These are phyloP conservation scores for Viola odorata DNA, from an alignment of 345 rosid species.

Conservation along the genomic window DNA sequence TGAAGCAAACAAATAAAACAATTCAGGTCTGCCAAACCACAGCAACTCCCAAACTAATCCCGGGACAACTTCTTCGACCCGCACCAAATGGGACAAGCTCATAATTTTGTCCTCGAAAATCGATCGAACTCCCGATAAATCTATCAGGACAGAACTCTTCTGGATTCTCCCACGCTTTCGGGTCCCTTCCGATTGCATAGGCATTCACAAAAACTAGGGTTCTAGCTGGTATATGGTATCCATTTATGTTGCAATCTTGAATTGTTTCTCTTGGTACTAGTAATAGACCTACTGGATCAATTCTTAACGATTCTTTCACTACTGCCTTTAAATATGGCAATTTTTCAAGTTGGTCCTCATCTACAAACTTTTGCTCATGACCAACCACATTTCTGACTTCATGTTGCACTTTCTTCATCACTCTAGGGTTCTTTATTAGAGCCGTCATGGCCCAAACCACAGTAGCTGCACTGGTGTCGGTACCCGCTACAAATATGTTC, in stretches of 20 bases:
- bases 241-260: not conserved
- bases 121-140: not conserved
- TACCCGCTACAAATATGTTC: slow-evolving; percentile 40
- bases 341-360: not conserved
- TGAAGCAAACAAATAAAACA: no score
- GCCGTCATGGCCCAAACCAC: slow-evolving; percentile 45
- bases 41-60: no score
- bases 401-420: slow-evolving; percentile 35
- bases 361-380: not conserved
- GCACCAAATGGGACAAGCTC: slow-evolving; percentile 1
- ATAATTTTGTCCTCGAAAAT: not conserved
- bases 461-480: slow-evolving; percentile 32
- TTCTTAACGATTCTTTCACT: slow-evolving; percentile 36
- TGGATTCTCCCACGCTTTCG: slow-evolving; percentile 7
- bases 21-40: no score
- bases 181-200: slow-evolving; percentile 38
- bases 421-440: slow-evolving; percentile 11
- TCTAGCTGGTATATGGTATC: not conserved
- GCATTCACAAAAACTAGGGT: slow-evolving; percentile 13
- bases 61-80: not conserved
- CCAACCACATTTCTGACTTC: slow-evolving; percentile 21
- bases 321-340: slow-evolving; percentile 38
- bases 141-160: not conserved
- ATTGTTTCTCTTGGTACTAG: slow-evolving; percentile 29
- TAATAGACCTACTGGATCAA: slow-evolving; percentile 27